A percentile compares a stretch with the other conserved stretches of the same genome.
Conservation (phyloP, 1,284 basidiomycete species). For the Pseudozyma flocculosa region DNA sequence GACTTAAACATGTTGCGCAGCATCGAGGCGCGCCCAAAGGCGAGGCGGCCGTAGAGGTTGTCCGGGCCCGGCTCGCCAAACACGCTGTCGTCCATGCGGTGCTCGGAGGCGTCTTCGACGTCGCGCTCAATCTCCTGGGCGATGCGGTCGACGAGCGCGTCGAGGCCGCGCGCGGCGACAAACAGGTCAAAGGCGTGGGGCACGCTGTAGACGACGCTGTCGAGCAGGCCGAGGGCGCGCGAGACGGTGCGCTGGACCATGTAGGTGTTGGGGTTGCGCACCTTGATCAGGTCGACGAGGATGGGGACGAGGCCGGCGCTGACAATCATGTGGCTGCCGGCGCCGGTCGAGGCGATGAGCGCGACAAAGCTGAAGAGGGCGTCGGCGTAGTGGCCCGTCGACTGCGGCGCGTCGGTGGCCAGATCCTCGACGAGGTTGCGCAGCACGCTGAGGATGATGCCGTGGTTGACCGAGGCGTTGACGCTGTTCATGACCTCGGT, state of each 20-base stretch:
- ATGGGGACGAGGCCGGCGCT: constrained; percentile 93
- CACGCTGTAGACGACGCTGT: constrained; percentile 87
- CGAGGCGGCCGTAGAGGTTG: constrained; percentile 41
- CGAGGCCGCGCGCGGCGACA: constrained; percentile 79
- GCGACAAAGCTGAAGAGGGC: constrained; percentile 78
- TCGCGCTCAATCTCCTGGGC: constrained; percentile 60
- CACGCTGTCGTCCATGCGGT: constrained; percentile 61
- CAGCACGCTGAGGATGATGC: constrained; percentile 63
- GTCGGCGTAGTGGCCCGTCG: constrained; percentile 60
- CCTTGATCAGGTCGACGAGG: constrained; percentile 60
- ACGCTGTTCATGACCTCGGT: constrained; percentile 86
- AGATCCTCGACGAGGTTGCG: constrained; percentile 39
- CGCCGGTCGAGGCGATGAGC: constrained; percentile 78
- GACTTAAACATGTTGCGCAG: constrained; percentile 90
- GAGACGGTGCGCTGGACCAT: constrained; percentile 54
- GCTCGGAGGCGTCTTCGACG: constrained; percentile 26
- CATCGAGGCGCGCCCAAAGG: constrained; percentile 60
- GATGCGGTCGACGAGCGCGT: constrained; percentile 80
- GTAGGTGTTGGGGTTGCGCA: constrained; percentile 30
- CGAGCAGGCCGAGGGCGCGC: constrained; percentile 80
- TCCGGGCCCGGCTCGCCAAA: constrained; percentile 60
- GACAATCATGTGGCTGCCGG: constrained; percentile 87
- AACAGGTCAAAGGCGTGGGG: constrained; percentile 85
- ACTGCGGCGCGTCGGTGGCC: constrained; percentile 63
- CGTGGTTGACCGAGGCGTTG: constrained; percentile 94